Percentiles rank a stretch among this genome's conserved stretches.
Evolutionary conservation across 2,329 filamentous ascomycete genomes (phyloP).

Genomic region (Xylariomycetidae sp.): DNA sequence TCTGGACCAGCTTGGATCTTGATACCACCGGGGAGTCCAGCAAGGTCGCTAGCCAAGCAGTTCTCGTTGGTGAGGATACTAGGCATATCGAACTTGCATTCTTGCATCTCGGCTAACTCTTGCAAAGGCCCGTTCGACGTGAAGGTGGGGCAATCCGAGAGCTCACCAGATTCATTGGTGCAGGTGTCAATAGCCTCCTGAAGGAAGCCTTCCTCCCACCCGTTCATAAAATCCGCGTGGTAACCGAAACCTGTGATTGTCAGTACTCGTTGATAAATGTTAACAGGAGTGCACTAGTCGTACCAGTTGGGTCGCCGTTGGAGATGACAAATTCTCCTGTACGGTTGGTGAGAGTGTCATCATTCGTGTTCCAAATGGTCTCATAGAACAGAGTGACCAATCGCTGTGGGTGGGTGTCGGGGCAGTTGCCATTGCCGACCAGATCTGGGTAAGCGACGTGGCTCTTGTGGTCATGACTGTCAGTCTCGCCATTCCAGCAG

Average conservation of each 20-base stretch:
- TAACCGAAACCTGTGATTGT: conserved; percentile 59
- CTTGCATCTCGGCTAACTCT: conserved; percentile 42
- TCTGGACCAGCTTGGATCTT: conserved; percentile 33
- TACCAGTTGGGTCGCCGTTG: conserved; percentile 73
- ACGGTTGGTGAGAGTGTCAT: conserved; percentile 48
- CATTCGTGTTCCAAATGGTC: conserved; percentile 73
- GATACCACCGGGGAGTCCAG: conserved; percentile 62
- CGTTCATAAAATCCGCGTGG: conserved; percentile 76
- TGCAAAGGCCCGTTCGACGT: conserved; percentile 47
- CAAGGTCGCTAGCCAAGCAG: conserved; percentile 26
- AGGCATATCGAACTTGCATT: conserved; percentile 63
- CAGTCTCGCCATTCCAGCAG: conserved; percentile 77
- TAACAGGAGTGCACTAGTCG: conserved; percentile 15
- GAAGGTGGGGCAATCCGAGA: conserved; percentile 74
- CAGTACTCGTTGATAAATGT: background rate
- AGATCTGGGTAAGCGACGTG: conserved; percentile 76
- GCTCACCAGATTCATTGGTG: conserved; percentile 63
- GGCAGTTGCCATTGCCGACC: conserved; percentile 74
- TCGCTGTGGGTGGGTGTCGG: conserved; percentile 61
- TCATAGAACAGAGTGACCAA: conserved; percentile 78
- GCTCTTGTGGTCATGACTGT: conserved; percentile 50
- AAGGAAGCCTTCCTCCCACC: conserved; percentile 68
- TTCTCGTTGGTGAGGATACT: conserved; percentile 53
- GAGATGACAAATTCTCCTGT: conserved; percentile 69
- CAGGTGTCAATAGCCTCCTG: conserved; percentile 70